These are phyloP conservation scores for Trichoderma sp. DNA, from an alignment of 2,329 filamentous ascomycete species.

Conservation along the genomic window DNA sequence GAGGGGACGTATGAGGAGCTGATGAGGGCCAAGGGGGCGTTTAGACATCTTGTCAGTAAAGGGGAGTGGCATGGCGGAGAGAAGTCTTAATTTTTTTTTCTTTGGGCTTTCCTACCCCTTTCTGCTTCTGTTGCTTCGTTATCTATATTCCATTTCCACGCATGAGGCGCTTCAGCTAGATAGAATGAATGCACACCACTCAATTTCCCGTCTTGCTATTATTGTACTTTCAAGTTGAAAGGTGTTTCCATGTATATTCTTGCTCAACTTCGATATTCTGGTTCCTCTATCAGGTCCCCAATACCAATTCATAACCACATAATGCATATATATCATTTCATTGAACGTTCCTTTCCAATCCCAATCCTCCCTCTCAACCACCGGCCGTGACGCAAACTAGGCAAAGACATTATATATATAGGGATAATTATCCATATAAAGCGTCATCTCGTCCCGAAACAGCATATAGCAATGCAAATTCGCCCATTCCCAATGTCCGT, in stretches of 20 bases:
- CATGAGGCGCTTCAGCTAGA: no score
- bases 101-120: not conserved
- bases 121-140: not conserved
- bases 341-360: not conserved
- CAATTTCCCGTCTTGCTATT: no score
- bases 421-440: not conserved
- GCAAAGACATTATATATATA: not conserved
- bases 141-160: not conserved
- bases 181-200: no score
- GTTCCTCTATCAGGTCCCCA: no score
- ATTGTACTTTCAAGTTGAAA: no score
- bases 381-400: not conserved
- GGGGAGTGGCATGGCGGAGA: slow-evolving; percentile 31
- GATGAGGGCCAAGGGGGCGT: slow-evolving; percentile 47
- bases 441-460: not conserved
- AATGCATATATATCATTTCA: not conserved
- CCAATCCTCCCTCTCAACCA: no score
- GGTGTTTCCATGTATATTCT: no score
- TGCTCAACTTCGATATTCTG: no score
- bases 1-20: slow-evolving; percentile 68
- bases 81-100: not conserved
- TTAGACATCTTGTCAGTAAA: slow-evolving; percentile 52
- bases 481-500: not conserved
- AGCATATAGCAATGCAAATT: not conserved
- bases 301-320: no score